Conservation (phyloP, 1,284 basidiomycete genomes). For the Ganoderma multipileum region DNA sequence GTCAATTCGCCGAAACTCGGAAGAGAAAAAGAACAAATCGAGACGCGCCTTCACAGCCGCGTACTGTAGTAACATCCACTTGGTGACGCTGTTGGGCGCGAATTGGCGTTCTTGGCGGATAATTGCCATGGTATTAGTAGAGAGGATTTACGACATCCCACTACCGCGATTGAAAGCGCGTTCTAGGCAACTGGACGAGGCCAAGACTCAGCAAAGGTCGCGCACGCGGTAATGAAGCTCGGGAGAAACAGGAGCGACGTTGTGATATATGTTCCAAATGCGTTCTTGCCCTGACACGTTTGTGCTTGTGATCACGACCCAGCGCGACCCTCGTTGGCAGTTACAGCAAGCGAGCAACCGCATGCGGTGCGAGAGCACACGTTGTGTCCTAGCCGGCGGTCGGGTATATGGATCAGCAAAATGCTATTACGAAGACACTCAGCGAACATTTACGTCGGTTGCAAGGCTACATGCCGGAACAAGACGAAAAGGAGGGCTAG, state of each 20-base stretch:
- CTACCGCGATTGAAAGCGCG: not conserved
- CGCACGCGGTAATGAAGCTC: not conserved
- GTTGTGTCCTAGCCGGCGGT: not conserved
- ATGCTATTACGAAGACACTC: not conserved
- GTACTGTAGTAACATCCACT: not conserved
- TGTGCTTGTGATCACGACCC: no score
- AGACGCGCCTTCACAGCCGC: not conserved
- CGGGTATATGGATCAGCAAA: not conserved
- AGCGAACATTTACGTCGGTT: not conserved
- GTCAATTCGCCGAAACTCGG: slow-evolving; percentile 4
- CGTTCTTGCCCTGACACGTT: not conserved
- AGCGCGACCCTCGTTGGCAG: slow-evolving; percentile 1
- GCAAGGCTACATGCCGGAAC: not conserved
- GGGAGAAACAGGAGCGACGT: slow-evolving; percentile 1
- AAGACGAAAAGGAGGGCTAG: not conserved
- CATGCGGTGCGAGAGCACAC: not conserved
- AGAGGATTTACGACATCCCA: not conserved
- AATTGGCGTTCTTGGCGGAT: not conserved
- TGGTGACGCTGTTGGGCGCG: not conserved
- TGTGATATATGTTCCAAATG: slow-evolving; percentile 4
- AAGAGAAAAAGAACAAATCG: not conserved
- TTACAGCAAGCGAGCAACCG: not conserved
- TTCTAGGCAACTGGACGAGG: not conserved
- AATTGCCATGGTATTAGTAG: not conserved
- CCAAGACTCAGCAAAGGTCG: not conserved